Base-by-base conservation (phyloP, 2,329 filamentous ascomycete genomes). In the Beauveria brongniartii region DNA sequence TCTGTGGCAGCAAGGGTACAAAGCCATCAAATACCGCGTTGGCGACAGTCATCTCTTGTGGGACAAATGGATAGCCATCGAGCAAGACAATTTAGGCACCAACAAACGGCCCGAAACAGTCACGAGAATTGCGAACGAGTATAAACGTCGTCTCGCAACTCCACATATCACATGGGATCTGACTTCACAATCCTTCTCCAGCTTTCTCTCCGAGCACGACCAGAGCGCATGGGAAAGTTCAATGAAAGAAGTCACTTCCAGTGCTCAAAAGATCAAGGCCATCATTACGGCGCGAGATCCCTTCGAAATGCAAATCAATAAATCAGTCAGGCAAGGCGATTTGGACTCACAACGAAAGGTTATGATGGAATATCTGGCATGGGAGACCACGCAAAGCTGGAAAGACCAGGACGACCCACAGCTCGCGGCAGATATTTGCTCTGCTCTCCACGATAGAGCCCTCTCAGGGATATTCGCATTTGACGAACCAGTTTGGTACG, bases 401-500 rank as follows among this genome's bases (percentile, higher is more conserved):
- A 68, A 68, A 44, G 85, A 79, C 55, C 77, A 77, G 47, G 77
- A 78, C 55, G 73, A 76, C 54, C 70, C 73, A 12, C 73, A 76
- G 26, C 72, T 77, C 20, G 73, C 78, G 34, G 70, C 82, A 40
- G 76, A 80, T 55, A 76, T 87, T 4, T 84, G 82, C 67, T 74
- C 82, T 34, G 83, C 81, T n/a, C 79, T 97, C 1, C 96, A 90
- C 70, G 86, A 91, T 67, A 86, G 93, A 62, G 92, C 91, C 22
- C 80, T 93, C 53, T 74, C 83, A 77, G 71, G 81, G 43, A 77
- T 87, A 44, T 89, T 96, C 62, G 85, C 89, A 3, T 85, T 86
- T 1, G 87, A 93, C 67, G 83, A 91, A 43, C 79, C 82, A 16
- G 81, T 89, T 48, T 97, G 93, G 93, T 86, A 89, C 69, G 91